Evolutionary conservation across 2,329 filamentous ascomycete species (phyloP), one percentile per base, ranked within the genome.

Genomic region (Aureobasidium sp.): DNA sequence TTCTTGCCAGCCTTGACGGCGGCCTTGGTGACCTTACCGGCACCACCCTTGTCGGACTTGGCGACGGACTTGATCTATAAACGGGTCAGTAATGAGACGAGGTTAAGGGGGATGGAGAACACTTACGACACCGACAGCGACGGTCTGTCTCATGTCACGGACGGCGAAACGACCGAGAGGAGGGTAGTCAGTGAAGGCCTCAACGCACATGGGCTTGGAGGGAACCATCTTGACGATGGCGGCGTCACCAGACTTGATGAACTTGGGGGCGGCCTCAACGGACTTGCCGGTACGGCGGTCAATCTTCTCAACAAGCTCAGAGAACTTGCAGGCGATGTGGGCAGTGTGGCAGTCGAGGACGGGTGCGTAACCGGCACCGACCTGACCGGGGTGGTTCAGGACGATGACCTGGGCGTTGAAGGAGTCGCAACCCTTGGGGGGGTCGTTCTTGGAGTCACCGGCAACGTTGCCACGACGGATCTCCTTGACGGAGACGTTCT

Each of bases 401-500:
- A 99, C 92, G 78, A 99, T 99, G 85, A 99, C 94, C 89, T 99
- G 94, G 78, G 94, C 94, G 81, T 91, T 95, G 92, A 99, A 99
- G 76, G 89, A 92, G 75, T 93, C 92, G 76, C 86, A 87, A 76
- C 85, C 94, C 78, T 82, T 78, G 70, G 94, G 91, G 74, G 94
- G 94, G 84, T 99, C 94, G 86, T 96, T 95, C 92, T 99, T 99
- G 87, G 90, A 93, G 91, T 99, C 94, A 91, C 92, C 91, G 76
- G 90, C 90, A 74, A 99, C 94, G 88, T 99, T 97, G 78, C 94
- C 94, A 96, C 94, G 94, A 83, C 94, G 94, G 78, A 99, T 96
- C 81, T 99, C 94, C 92, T 99, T 99, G 84, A 99, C 94, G 81
- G 94, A 97, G 76, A 99, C 94, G 94, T 99, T 99, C 92, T 99